Evolutionary conservation across 2,329 filamentous ascomycete genomes (phyloP), one percentile per base, ranked within the genome.

Genomic region (Orbilia oligospora): DNA sequence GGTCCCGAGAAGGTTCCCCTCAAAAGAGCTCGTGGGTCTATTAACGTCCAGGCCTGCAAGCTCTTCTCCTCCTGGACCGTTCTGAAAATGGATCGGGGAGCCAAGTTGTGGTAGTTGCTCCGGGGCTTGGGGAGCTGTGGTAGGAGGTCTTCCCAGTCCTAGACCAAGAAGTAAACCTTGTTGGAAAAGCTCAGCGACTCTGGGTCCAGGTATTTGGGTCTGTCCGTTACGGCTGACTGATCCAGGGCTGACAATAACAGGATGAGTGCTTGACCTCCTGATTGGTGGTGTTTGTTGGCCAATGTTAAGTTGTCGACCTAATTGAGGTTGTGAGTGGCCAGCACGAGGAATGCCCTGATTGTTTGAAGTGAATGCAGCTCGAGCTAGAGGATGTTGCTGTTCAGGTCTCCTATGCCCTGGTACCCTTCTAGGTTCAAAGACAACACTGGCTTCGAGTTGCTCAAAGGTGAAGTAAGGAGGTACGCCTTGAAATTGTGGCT

Each of bases 381-480:
- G 51, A 33, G 51, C 51, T 30, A 55, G 27, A 33, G 51, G 51
- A 8, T 61, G 56, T 9, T 61, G 56, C 5, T 61, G 33, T n/a
- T 41, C 18, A 4, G 56, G 12, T 16, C 10, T 44, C 10, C 56
- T 61, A 18, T 14, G 56, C 5, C 22, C 36, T 1, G 20, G 20
- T 27, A 8, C 56, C 20, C 12, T 27, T 27, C 56, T 38, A 44
- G 10, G 56, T 24, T 44, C 56, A 9, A 33, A 33, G 16, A 61
- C 20, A n/a, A 44, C 5, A 24, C 56, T 36, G 14, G 56, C 56
- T 30, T 61, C 33, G 20, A 44, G 4, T 20, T 61, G 56, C 4
- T 61, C 33, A n/a, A 61, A 5, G 12, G 33, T 41, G 10, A 61
- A 22, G 36, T 44, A 44, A 12, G 33, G 56, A n/a, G 18, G 56